Evolutionary conservation across 1,139 yeast species (phyloP).

Genomic region (Candida sp.): DNA sequence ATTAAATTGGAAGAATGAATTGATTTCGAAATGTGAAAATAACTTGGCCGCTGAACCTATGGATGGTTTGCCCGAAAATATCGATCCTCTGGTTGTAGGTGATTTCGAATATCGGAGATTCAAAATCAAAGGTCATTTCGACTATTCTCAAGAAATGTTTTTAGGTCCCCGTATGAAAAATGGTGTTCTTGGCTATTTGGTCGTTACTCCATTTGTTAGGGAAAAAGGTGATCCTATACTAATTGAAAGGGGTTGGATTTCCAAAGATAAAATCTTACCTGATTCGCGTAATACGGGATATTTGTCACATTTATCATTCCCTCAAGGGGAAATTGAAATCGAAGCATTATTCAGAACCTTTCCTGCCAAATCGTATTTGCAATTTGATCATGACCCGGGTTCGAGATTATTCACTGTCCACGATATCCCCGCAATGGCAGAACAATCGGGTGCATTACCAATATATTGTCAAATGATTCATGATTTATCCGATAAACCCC

Average conservation of each 20-base stretch:
- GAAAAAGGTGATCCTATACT: conserved; percentile 64
- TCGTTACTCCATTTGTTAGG: conserved; percentile 81
- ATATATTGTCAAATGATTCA: conserved; percentile 75
- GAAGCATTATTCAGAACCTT: conserved; percentile 72
- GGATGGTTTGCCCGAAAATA: conserved; percentile 56
- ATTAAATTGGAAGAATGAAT: conserved; percentile 82
- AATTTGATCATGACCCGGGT: conserved; percentile 70
- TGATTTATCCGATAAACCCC: conserved; percentile 61
- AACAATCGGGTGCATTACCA: conserved; percentile 63
- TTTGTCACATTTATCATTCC: conserved; percentile 64
- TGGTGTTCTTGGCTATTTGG: conserved; percentile 73
- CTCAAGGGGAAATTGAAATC: conserved; percentile 70
- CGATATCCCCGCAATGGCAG: conserved; percentile 81
- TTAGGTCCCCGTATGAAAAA: conserved; percentile 86
- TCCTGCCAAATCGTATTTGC: conserved; percentile 67
- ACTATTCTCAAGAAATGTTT: conserved; percentile 83
- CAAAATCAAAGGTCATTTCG: conserved; percentile 70
- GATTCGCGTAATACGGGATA: conserved; percentile 46
- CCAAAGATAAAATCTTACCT: conserved; percentile 70
- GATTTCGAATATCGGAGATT: conserved; percentile 85
- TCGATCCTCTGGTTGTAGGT: conserved; percentile 51
- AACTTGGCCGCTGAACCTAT: conserved; percentile 71
- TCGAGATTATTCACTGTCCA: conserved; percentile 64
- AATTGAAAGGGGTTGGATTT: conserved; percentile 92
- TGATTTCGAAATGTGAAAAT: conserved; percentile 82